A percentile compares a stretch with the other conserved stretches of the same genome.
Evolutionary conservation across 257 asterid genomes (phyloP).

Genomic region (Haberlea rhodopensis): DNA sequence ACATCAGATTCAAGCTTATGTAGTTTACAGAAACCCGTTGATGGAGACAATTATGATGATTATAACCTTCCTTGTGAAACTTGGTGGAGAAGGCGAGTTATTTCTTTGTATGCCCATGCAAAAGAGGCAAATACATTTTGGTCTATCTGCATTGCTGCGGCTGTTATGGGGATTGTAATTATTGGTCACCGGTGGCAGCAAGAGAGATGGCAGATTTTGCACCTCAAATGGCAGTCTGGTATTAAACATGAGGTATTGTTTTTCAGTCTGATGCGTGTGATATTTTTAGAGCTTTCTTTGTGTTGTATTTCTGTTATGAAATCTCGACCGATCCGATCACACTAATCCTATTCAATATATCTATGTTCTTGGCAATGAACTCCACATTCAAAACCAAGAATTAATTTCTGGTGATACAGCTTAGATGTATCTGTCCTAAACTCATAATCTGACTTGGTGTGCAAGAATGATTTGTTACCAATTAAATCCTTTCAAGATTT

Average conservation of each 20-base stretch:
- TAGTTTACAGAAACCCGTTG: constrained; percentile 33
- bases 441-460: too few species aligned
- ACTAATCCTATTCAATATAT: too few species aligned
- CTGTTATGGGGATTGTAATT: constrained; percentile 84
- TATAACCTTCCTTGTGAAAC: constrained; percentile 74
- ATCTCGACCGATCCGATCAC: too few species aligned
- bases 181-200: constrained; percentile 84
- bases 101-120: constrained; percentile 61
- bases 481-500: too few species aligned
- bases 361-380: too few species aligned
- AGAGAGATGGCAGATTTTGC: constrained; percentile 73
- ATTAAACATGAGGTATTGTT: constrained; percentile 51
- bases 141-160: constrained; percentile 82
- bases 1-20: constrained; percentile 34
- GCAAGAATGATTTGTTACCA: too few species aligned
- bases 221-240: constrained; percentile 55
- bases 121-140: constrained; percentile 81
- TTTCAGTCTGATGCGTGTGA: not conserved
- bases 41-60: constrained; percentile 39
- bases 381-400: too few species aligned
- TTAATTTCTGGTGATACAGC: too few species aligned
- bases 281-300: too few species aligned
- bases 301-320: too few species aligned
- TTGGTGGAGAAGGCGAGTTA: constrained; percentile 86
- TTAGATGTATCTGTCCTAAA: too few species aligned